Evolutionary conservation across 257 asterid genomes (phyloP), one percentile per base, ranked within the genome.

Genomic region (Dorcoceras hygrometricum): DNA sequence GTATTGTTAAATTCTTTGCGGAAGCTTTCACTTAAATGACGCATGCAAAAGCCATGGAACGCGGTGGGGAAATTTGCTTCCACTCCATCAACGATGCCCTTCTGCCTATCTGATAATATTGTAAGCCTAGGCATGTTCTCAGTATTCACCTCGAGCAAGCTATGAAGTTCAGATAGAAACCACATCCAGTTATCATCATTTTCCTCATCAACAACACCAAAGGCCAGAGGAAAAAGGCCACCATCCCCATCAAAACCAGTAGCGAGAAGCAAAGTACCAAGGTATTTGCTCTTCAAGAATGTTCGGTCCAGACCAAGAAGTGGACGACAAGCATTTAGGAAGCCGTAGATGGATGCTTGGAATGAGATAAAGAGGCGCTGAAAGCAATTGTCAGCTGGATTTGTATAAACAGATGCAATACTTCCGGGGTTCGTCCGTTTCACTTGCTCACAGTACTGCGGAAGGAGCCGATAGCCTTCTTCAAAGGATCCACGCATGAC

Each of bases 41-140:
- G 97, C 96, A 93, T 83, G 80, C 99, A 93, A 68, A 86, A 88
- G 19, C 95, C 97, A 32, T 90, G 96, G 77, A 88, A 93, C 27
- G 99, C 97, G 3, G 97, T 90, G 4, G 97, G 99, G 59, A 93
- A 90, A 66, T 90, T 88, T 31, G 91, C 87, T 59, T 86, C 96
- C 10, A 93, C 97, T 6, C 95, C 97, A 34, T 90, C 96, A 2
- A 85, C 83, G 23, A 93, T 83, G 28, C 97, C 89, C 57, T 86
- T 85, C 71, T 86, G 96, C 78, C 99, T 82, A 57, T 90, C 97
- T 0, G 99, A 90, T 70, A 93, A 73, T 68, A 93, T 90, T 6
- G 97, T 90, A 68, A 93, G 95, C 80, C 90, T 88, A 3, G 99
- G 97, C 99, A 93, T 86, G 80, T 88, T 93, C 71, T 90, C 97